phyloP scores from a whole-genome alignment of 2,329 filamentous ascomycete species.

The Fusarium avenaceum region DNA sequence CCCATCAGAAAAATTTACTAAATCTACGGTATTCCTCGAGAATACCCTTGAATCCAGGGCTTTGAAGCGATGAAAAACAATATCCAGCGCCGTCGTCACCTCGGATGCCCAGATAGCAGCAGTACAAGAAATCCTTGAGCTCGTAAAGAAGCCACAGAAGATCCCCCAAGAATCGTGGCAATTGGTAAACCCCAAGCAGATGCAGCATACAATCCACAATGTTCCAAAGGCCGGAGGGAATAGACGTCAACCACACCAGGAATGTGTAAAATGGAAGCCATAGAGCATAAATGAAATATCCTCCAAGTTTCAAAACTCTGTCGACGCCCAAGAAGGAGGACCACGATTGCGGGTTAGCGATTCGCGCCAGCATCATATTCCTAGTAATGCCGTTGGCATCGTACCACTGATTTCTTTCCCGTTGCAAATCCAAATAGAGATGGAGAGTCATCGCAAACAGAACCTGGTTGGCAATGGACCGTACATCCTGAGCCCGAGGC shows the following conservation, averaged over 20 bases:
- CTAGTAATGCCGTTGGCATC: slow-evolving; percentile 51
- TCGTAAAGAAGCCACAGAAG: not conserved
- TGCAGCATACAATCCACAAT: not conserved
- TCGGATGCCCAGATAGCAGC: no score
- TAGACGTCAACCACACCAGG: not conserved
- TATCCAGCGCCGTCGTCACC: not conserved
- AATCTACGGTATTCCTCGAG: no score
- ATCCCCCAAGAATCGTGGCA: not conserved
- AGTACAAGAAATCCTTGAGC: not conserved
- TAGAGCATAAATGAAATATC: not conserved
- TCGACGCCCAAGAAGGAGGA: slow-evolving; percentile 20
- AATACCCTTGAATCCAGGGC: not conserved
- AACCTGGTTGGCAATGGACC: slow-evolving; percentile 12
- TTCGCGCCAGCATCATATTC: slow-evolving; percentile 46
- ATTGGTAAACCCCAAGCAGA: not conserved
- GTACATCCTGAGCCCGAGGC: not conserved
- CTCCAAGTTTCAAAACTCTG: slow-evolving; percentile 2
- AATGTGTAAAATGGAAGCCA: not conserved
- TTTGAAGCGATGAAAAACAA: not conserved
- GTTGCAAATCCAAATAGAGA: slow-evolving; percentile 31
- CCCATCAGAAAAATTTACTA: no score
- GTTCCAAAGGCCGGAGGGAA: not conserved
- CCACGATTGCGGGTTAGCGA: slow-evolving; percentile 12
- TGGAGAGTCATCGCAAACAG: slow-evolving; percentile 32
- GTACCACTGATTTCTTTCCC: slow-evolving; percentile 51